Percentiles rank a stretch among this genome's conserved stretches.
Conservation (phyloP, 73 alveolate species). For the Paramecium caudatum region DNA sequence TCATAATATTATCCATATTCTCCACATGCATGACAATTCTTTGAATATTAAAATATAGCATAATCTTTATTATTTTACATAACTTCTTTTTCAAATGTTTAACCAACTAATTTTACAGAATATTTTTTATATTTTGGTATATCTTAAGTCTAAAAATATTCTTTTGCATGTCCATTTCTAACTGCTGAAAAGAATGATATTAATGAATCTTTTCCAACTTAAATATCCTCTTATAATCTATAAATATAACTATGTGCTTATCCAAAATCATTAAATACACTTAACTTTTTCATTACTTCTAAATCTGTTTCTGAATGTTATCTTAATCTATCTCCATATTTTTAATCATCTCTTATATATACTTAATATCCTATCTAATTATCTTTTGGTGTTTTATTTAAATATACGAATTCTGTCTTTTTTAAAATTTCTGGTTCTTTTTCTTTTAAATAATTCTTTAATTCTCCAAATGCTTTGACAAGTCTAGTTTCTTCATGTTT, state of each 20-base stretch:
- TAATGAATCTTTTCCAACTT: conserved; percentile 47
- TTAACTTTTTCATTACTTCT: conserved; percentile 35
- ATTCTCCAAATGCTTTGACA: conserved; percentile 63
- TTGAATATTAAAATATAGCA: conserved; percentile 71
- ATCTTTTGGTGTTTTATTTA: conserved; percentile 45
- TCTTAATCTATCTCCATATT: conserved; percentile 67
- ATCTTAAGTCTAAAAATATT: conserved; percentile 56
- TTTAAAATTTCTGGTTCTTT: conserved; percentile 27
- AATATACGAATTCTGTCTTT: conserved; percentile 53
- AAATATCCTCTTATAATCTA: conserved; percentile 56
- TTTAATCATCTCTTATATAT: conserved; percentile 65
- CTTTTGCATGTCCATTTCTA: conserved; percentile 62
- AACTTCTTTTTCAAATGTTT: conserved; percentile 59
- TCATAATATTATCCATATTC: conserved; percentile 70
- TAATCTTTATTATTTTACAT: conserved; percentile 49
- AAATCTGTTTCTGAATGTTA: conserved; percentile 57
- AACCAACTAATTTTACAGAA: conserved; percentile 65
- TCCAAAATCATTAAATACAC: conserved; percentile 58
- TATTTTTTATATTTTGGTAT: conserved; percentile 64
- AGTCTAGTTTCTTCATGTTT: conserved; percentile 59
- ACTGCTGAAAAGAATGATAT: conserved; percentile 47
- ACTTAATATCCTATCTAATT: conserved; percentile 45
- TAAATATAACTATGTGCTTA: conserved; percentile 58
- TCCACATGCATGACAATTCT: conserved; percentile 74
- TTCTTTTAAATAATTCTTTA: conserved; percentile 46